Evolutionary conservation across 2,329 filamentous ascomycete genomes (phyloP), one percentile per base, ranked within the genome.

Genomic region (Neospermospora avenae): DNA sequence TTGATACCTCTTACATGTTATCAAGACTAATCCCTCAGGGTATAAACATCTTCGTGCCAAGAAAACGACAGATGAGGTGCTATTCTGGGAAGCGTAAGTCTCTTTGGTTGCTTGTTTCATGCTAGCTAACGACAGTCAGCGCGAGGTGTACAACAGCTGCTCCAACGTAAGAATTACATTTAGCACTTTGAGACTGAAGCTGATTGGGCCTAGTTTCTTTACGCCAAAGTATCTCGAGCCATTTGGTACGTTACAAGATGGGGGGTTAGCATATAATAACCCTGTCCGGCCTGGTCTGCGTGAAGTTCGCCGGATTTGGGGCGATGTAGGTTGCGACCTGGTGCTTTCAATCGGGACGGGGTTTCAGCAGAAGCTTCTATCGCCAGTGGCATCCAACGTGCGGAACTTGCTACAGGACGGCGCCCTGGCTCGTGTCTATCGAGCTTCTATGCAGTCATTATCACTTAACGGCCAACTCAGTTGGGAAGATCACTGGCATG

Each of bases 1-100:
- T 59, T 51, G 57, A 57, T 22, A 55, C 34, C 34, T 62, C 55
- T 52, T 37, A 58, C 35, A 31, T 24, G 24, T 46, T 31, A 45
- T 49, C 20, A 34, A 49, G 39, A 63, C 63, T 46, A 60, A 63
- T 28, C 45, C 57, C 14, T 41, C 56, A 68, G 64, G 62, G 11
- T 69, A 65, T 61, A 63, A 67, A 59, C 53, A 64, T 44, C 51
- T 68, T 58, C 60, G 60, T 53, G 58, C 57, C 1, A 44, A 25
- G 16, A 42, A 63, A 18, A 41, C 54, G 22, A 48, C 48, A n/a
- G 60, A 65, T 39, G 62, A 68, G 45, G 54, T 64, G 24, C 54
- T 62, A 24, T 46, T 67, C 34, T 70, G 61, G 66, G 66, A 69
- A 63, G 65, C 63, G 65, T 70, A 59, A 55, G 66, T 64, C 16